Percentiles rank a stretch among this genome's conserved stretches.
Evolutionary conservation across 768 basidiomycete genomes (phyloP).

Genomic region (Tylopilus sp.): DNA sequence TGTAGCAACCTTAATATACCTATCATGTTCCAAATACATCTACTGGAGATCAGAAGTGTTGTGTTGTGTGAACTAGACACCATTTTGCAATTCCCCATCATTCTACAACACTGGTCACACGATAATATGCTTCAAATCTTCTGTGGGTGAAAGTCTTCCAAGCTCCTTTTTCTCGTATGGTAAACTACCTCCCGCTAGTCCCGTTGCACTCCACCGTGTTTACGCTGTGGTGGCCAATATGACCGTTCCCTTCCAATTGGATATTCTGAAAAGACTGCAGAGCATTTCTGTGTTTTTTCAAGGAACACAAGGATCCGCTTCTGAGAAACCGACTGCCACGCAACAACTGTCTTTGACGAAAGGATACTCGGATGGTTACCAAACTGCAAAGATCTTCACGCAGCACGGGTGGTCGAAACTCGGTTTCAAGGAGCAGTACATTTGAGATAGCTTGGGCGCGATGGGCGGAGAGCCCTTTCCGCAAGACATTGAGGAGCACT

Average conservation of each 20-base stretch:
- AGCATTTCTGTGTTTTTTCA: not conserved
- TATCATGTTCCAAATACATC: too few relatives aligned
- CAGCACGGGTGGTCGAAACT: constrained; percentile 44
- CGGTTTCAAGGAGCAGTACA: constrained; percentile 60
- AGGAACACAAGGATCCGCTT: not conserved
- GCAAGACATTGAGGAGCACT: constrained; percentile 9
- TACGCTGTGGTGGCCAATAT: constrained; percentile 14
- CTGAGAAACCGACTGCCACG: constrained; percentile 4
- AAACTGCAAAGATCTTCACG: constrained; percentile 54
- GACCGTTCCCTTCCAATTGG: constrained; percentile 12
- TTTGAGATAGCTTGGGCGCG: constrained; percentile 41
- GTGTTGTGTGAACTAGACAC: too few relatives aligned
- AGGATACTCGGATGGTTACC: constrained; percentile 61
- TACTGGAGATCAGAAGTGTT: too few relatives aligned
- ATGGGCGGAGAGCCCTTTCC: constrained; percentile 8
- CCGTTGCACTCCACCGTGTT: constrained; percentile 18
- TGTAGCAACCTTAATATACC: too few relatives aligned
- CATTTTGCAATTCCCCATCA: too few relatives aligned
- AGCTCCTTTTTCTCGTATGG: constrained; percentile 55
- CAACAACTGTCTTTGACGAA: constrained; percentile 19
- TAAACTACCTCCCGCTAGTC: constrained; percentile 20
- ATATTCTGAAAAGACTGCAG: constrained; percentile 11
- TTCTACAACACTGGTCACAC: too few relatives aligned
- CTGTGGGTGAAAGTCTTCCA: constrained; percentile 56
- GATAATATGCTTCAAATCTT: constrained; percentile 65